Evolutionary conservation across 805 yeast genomes (phyloP).

Genomic region (Saccharomycopsis microspora): DNA sequence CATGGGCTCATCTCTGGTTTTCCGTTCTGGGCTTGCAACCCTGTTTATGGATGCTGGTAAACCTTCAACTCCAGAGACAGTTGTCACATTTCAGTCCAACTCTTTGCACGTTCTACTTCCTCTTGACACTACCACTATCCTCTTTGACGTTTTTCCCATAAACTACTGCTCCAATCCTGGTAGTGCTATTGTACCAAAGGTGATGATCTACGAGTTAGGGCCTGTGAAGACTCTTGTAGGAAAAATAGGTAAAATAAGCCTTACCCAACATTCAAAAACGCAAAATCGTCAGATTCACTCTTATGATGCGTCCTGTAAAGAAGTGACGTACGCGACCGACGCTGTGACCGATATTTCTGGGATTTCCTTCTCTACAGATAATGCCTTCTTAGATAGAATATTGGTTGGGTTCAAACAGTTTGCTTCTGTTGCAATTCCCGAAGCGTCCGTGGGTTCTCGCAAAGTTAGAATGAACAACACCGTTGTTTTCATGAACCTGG

Average conservation of each 20-base stretch:
- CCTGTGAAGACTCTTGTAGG: background rate
- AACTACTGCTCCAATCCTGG: slow-evolving; percentile 1
- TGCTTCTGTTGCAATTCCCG: no score
- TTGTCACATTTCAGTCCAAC: slow-evolving; percentile 9
- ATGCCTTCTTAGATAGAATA: no score
- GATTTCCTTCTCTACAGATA: no score
- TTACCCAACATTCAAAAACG: background rate
- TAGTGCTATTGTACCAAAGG: background rate
- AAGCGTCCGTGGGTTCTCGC: background rate
- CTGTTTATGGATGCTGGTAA: no score
- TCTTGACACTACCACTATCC: background rate
- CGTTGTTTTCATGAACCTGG: background rate
- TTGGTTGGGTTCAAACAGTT: no score
- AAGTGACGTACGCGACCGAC: slow-evolving; percentile 1
- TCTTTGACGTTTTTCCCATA: slow-evolving; percentile 4
- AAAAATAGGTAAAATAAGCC: background rate
- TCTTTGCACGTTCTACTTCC: background rate
- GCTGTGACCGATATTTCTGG: background rate
- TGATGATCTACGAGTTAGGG: background rate
- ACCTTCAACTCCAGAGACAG: background rate
- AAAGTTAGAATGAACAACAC: slow-evolving; percentile 10
- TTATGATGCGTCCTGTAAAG: slow-evolving; percentile 7
- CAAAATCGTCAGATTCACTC: background rate
- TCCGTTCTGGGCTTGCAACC: no score
- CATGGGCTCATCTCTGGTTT: no score